Evolutionary conservation across 768 basidiomycete genomes (phyloP).

Genomic region (Phanerodontia chrysosporium): DNA sequence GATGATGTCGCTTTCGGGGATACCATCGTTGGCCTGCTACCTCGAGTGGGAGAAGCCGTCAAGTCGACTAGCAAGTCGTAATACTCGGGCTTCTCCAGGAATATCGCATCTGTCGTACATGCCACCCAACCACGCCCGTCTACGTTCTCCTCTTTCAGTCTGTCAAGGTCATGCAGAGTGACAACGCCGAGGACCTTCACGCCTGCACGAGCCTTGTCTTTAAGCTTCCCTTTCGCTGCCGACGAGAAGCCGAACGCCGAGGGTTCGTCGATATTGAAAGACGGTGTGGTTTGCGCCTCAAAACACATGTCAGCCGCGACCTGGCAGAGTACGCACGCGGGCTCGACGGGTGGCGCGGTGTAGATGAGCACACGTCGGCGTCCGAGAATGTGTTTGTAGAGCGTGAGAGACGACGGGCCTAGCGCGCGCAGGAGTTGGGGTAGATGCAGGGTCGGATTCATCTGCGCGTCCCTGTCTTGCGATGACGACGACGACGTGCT

Average conservation of each 20-base stretch:
- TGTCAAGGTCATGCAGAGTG: conserved; percentile 68
- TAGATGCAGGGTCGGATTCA: conserved; percentile 64
- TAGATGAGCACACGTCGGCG: conserved; percentile 76
- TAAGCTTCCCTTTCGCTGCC: conserved; percentile 20
- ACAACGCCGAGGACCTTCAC: conserved; percentile 76
- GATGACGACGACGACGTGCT: background rate
- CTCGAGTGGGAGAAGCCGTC: conserved; percentile 56
- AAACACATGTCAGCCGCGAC: conserved; percentile 62
- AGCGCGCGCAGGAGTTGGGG: conserved; percentile 73
- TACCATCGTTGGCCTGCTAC: conserved; percentile 64
- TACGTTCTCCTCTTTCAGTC: conserved; percentile 50
- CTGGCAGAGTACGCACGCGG: conserved; percentile 66
- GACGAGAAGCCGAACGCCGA: background rate
- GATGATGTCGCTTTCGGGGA: conserved; percentile 42
- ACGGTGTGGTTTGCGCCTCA: conserved; percentile 28
- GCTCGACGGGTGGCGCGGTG: conserved; percentile 75
- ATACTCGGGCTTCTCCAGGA: conserved; percentile 72
- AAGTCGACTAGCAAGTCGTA: conserved; percentile 83
- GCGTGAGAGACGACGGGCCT: conserved; percentile 71
- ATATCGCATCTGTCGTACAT: conserved; percentile 82
- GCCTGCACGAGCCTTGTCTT: conserved; percentile 43
- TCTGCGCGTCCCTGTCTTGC: background rate
- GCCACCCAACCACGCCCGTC: conserved; percentile 78
- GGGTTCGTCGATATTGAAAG: background rate
- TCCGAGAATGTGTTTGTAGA: conserved; percentile 77